Conservation (phyloP, 495 filamentous ascomycete genomes). For the Cercophora sp. region DNA sequence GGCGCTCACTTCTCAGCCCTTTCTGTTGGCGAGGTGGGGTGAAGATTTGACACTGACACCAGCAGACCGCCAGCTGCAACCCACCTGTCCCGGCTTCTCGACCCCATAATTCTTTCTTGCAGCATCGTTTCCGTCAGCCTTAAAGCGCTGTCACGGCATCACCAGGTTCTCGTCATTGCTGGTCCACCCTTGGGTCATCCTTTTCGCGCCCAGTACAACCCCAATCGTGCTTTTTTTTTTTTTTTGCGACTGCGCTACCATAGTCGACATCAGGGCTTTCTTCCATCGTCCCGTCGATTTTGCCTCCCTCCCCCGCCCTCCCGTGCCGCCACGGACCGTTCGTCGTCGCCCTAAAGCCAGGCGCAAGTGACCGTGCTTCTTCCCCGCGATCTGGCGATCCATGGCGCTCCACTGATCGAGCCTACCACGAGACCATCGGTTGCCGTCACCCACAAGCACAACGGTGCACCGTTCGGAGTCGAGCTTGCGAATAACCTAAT, state of each 20-base stretch:
- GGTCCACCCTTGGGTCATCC: not conserved
- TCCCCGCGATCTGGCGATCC: conserved; percentile 12
- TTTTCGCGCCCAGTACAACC: not conserved
- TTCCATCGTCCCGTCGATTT: too few species aligned
- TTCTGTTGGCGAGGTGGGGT: too few species aligned
- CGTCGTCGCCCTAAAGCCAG: conserved; percentile 6
- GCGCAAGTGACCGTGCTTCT: not conserved
- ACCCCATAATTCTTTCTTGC: not conserved
- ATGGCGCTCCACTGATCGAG: conserved; percentile 13
- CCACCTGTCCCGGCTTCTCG: conserved; percentile 1
- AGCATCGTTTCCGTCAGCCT: not conserved
- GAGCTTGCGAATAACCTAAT: too few species aligned
- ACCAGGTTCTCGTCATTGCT: conserved; percentile 9
- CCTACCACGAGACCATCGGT: not conserved
- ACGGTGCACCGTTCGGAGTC: too few species aligned
- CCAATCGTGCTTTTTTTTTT: too few species aligned
- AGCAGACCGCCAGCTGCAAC: not conserved
- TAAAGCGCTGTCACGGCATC: too few species aligned
- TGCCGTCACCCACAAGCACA: not conserved
- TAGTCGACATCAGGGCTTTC: too few species aligned
- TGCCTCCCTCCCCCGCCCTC: not conserved
- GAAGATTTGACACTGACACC: not conserved
- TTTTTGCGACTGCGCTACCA: too few species aligned
- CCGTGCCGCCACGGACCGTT: not conserved
- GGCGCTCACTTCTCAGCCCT: too few species aligned